These are phyloP conservation scores for Mortierella sp. DNA, from an alignment of 371 early-diverging fungal species.

Conservation along the genomic window DNA sequence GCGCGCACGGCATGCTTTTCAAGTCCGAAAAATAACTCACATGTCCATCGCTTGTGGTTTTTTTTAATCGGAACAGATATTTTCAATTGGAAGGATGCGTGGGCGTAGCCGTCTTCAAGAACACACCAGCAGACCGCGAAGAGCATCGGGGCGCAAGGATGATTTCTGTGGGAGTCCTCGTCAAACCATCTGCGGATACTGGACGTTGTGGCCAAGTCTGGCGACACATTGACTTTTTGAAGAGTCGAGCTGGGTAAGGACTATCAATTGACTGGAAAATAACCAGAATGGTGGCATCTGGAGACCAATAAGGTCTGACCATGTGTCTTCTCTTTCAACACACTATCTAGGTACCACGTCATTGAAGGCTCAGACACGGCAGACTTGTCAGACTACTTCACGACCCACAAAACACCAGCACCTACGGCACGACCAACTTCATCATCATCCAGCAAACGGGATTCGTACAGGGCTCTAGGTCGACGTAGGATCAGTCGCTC, in stretches of 20 bases:
- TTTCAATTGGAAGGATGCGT: conserved; percentile 62
- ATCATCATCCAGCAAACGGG: conserved; percentile 36
- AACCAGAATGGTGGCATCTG: neutral
- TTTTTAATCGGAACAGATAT: conserved; percentile 55
- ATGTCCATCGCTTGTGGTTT: neutral
- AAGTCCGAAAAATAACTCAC: conserved; percentile 4
- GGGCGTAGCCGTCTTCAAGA: conserved; percentile 68
- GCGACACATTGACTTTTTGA: conserved; percentile 63
- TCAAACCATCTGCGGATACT: conserved; percentile 61
- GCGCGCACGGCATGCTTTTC: neutral
- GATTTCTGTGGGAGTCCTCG: conserved; percentile 70
- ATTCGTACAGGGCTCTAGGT: conserved; percentile 31
- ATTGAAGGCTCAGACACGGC: conserved; percentile 19
- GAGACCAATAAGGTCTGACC: neutral
- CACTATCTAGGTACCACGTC: conserved; percentile 18
- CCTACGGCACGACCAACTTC: conserved; percentile 21
- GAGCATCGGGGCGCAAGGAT: conserved; percentile 68
- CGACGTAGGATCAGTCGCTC: conserved; percentile 43
- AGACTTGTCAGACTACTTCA: conserved; percentile 26
- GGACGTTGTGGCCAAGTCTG: conserved; percentile 66
- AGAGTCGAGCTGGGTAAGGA: conserved; percentile 44
- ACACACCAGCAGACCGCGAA: conserved; percentile 52
- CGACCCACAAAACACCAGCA: conserved; percentile 13
- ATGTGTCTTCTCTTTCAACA: neutral
- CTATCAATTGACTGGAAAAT: neutral